These are phyloP conservation scores for Epichloe sibirici DNA, from an alignment of 2,329 filamentous ascomycete species.

Conservation along the genomic window DNA sequence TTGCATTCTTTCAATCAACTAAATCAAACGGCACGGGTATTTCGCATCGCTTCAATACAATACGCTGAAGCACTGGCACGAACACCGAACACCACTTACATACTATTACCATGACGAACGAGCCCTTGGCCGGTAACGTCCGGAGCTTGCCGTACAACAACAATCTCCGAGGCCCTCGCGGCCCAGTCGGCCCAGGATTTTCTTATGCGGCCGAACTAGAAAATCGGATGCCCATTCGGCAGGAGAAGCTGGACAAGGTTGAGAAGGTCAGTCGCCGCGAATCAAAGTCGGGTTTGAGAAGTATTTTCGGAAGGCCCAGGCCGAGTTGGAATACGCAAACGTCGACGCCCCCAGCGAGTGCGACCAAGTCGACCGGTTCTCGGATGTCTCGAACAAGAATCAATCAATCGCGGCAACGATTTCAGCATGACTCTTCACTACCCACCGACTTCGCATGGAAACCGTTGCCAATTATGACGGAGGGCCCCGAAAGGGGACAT, in stretches of 20 bases:
- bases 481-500: slow-evolving; percentile 7
- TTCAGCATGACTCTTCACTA: slow-evolving; percentile 7
- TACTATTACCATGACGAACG: slow-evolving; percentile 2
- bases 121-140: neutral
- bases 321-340: slow-evolving; percentile 22
- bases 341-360: slow-evolving; percentile 17
- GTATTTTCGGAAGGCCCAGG: slow-evolving; percentile 37
- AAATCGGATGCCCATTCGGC: slow-evolving; percentile 19
- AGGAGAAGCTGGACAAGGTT: slow-evolving; percentile 20
- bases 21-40: neutral
- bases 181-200: slow-evolving; percentile 1
- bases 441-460: slow-evolving; percentile 25
- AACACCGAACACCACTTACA: neutral
- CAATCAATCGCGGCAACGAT: slow-evolving; percentile 29
- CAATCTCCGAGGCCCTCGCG: slow-evolving; percentile 19
- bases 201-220: slow-evolving; percentile 6
- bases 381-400: slow-evolving; percentile 27
- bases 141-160: slow-evolving; percentile 1
- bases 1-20: neutral
- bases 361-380: slow-evolving; percentile 24
- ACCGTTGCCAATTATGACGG: slow-evolving; percentile 14
- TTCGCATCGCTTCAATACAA: neutral
- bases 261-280: slow-evolving; percentile 34
- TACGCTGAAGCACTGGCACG: neutral
- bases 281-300: slow-evolving; percentile 38